A percentile compares a stretch with the other conserved stretches of the same genome.
These are phyloP conservation scores for Penium margaritaceum DNA, from an alignment of 139 green algal species.

Conservation along the genomic window DNA sequence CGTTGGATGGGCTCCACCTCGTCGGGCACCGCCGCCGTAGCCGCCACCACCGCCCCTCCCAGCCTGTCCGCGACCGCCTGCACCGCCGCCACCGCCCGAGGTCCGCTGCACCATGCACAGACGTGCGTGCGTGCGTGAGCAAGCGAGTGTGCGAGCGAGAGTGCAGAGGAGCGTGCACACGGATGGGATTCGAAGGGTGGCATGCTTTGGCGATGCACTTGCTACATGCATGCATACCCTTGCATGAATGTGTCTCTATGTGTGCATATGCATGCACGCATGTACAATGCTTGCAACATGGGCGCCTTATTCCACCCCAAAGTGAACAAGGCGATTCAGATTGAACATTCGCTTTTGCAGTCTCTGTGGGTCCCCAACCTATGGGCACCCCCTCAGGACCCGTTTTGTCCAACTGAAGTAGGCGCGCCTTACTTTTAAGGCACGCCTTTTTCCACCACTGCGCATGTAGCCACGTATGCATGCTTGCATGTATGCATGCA, in stretches of 20 bases:
- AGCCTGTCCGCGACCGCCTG: slow-evolving; percentile 7
- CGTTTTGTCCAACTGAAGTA: too few relatives aligned
- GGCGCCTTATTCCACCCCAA: too few relatives aligned
- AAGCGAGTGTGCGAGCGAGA: background rate
- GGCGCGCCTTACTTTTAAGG: too few relatives aligned
- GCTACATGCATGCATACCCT: background rate
- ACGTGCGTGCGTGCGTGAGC: background rate
- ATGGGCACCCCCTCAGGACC: too few relatives aligned
- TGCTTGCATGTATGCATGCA: too few relatives aligned
- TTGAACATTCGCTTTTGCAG: too few relatives aligned
- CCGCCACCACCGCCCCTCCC: slow-evolving; percentile 29
- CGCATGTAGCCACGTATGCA: too few relatives aligned
- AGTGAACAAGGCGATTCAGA: too few relatives aligned
- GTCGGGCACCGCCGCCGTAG: slow-evolving; percentile 34
- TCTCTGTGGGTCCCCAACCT: too few relatives aligned
- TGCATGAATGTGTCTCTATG: background rate
- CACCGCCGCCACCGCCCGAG: slow-evolving; percentile 14
- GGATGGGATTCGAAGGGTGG: too few relatives aligned
- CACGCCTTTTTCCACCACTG: too few relatives aligned
- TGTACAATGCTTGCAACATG: background rate
- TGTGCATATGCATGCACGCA: background rate
- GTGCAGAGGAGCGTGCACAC: too few relatives aligned
- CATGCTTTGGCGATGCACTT: background rate
- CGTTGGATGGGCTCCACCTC: slow-evolving; percentile 33
- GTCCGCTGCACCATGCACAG: slow-evolving; percentile 9